Conservation (phyloP, 108 stramenopile genomes). For the Aurantiochytrium sp. region DNA sequence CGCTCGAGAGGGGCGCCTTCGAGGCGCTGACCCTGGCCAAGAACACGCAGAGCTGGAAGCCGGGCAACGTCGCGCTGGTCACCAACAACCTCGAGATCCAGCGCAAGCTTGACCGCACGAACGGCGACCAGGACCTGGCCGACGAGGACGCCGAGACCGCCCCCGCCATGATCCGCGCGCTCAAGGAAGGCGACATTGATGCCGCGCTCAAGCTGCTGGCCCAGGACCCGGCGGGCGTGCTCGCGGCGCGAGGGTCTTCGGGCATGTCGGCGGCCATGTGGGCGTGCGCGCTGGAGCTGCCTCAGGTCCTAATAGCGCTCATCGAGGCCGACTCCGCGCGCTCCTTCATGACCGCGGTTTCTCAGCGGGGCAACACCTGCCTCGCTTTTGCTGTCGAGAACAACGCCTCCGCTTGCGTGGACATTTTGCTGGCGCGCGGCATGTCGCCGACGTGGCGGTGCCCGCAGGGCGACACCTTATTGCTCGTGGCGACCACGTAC, state of each 20-base stretch:
- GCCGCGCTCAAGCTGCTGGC: neutral
- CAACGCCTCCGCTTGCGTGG: neutral
- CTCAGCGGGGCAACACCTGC: neutral
- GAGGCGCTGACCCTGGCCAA: neutral
- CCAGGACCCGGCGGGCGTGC: neutral
- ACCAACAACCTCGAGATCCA: neutral
- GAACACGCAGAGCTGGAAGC: neutral
- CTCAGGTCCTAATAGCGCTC: neutral
- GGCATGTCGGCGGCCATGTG: conserved; percentile 7
- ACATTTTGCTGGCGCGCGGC: neutral
- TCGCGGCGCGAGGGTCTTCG: neutral
- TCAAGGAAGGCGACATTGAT: neutral
- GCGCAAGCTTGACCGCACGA: neutral
- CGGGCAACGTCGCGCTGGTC: neutral
- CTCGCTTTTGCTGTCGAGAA: neutral
- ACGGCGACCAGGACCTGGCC: neutral
- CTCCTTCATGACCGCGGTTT: neutral
- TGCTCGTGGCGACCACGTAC: neutral
- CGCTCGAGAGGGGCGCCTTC: neutral
- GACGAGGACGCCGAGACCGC: neutral
- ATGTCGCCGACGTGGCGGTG: neutral
- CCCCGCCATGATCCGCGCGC: neutral
- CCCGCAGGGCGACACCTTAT: neutral
- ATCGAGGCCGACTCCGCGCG: neutral
- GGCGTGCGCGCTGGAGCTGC: neutral